Conservation (phyloP, 768 basidiomycete species). For the Heimioporus sp. region DNA sequence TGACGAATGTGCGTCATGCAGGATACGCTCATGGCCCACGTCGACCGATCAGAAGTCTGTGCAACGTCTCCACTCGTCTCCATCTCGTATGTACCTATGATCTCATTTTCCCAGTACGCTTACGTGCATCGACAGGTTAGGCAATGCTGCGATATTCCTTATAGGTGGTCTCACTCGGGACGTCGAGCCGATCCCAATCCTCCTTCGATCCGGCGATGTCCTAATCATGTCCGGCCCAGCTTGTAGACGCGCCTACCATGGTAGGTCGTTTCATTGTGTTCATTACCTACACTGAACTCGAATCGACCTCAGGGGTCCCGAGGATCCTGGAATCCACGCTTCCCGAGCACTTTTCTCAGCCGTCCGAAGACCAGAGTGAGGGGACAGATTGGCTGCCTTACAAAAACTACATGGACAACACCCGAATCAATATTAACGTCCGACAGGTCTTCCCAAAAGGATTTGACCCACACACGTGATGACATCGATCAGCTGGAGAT, state of each 20-base stretch:
- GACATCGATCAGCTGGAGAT: constrained; percentile 1
- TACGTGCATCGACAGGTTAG: constrained; percentile 53
- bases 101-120: not conserved
- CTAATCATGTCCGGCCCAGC: constrained; percentile 89
- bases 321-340: constrained; percentile 81
- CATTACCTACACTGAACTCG: not conserved
- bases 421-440: constrained; percentile 90
- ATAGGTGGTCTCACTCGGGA: constrained; percentile 84
- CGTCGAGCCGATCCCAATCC: constrained; percentile 69
- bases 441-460: constrained; percentile 83
- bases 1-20: not conserved
- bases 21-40: constrained; percentile 96
- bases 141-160: constrained; percentile 86
- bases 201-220: constrained; percentile 89
- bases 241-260: constrained; percentile 90
- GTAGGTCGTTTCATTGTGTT: constrained; percentile 39
- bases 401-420: constrained; percentile 58
- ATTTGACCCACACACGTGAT: constrained; percentile 39
- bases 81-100: constrained; percentile 65
- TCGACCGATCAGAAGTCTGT: constrained; percentile 95
- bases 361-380: constrained; percentile 23
- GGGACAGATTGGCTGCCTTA: constrained; percentile 57
- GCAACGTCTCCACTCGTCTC: constrained; percentile 91
- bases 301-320: constrained; percentile 62
- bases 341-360: constrained; percentile 52